phyloP scores from a whole-genome alignment of 192 early-diverging fungal genomes.

The Entophlyctis helioformis region DNA sequence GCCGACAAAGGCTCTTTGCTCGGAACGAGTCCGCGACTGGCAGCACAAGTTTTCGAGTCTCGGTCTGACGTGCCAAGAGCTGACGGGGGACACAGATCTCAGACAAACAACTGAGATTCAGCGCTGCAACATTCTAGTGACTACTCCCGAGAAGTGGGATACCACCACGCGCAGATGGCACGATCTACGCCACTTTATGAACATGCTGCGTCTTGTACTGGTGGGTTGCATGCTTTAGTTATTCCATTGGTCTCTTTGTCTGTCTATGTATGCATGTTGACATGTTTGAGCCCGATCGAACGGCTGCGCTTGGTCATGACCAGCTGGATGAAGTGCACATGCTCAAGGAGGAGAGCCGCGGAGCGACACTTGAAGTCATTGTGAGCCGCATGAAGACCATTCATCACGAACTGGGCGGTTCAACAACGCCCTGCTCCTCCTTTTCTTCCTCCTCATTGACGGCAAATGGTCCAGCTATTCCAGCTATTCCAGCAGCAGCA shows the following conservation, averaged over 20 bases:
- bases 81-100: conserved; percentile 53
- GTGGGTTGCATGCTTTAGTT: conserved; percentile 1
- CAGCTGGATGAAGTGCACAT: conserved; percentile 70
- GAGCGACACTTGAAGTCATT: conserved; percentile 62
- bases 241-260: not conserved
- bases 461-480: too few species aligned
- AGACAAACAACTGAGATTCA: conserved; percentile 28
- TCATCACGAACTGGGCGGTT: conserved; percentile 23
- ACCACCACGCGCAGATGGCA: conserved; percentile 48
- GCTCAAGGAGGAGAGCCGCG: conserved; percentile 45
- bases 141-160: conserved; percentile 77
- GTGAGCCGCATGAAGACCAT: conserved; percentile 33
- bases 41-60: conserved; percentile 33
- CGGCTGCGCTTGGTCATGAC: not conserved
- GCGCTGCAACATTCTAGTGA: conserved; percentile 38
- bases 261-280: not conserved
- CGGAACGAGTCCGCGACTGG: conserved; percentile 53
- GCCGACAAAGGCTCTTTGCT: conserved; percentile 51
- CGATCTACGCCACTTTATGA: conserved; percentile 10
- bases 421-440: not conserved
- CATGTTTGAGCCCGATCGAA: not conserved
- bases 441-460: too few species aligned
- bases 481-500: too few species aligned
- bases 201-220: conserved; percentile 11
- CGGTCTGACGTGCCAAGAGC: conserved; percentile 35